Evolutionary conservation across 495 filamentous ascomycete genomes (phyloP).

Genomic region (Aspergillus leporis): DNA sequence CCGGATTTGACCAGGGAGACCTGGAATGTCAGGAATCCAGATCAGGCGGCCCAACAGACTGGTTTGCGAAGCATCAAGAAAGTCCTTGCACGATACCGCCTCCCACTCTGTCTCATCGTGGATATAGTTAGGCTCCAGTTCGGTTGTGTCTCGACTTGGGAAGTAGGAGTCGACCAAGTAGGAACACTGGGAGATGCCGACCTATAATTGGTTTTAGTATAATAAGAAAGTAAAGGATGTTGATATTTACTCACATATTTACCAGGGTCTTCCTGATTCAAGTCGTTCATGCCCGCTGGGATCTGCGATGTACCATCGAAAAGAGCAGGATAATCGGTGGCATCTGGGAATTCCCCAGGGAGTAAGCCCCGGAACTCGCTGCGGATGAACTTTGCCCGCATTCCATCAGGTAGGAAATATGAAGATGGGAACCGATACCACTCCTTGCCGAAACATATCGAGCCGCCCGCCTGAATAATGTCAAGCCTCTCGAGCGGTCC

Average conservation of each 20-base stretch:
- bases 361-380: constrained; percentile 88
- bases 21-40: constrained; percentile 75
- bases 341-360: constrained; percentile 86
- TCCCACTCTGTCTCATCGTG: constrained; percentile 73
- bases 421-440: constrained; percentile 98
- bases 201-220: constrained; percentile 39
- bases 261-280: constrained; percentile 78
- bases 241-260: constrained; percentile 70
- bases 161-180: constrained; percentile 90
- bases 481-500: constrained; percentile 50
- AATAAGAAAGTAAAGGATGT: neutral
- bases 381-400: constrained; percentile 83
- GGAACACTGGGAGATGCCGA: constrained; percentile 69
- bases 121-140: constrained; percentile 74
- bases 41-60: constrained; percentile 71
- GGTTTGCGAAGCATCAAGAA: constrained; percentile 79
- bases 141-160: constrained; percentile 51
- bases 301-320: constrained; percentile 78
- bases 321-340: constrained; percentile 56
- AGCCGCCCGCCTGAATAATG: constrained; percentile 56
- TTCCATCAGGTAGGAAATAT: constrained; percentile 78
- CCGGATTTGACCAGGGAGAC: constrained; percentile 67
- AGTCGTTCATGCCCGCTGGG: constrained; percentile 87
- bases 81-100: constrained; percentile 66
- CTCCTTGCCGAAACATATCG: constrained; percentile 90